Evolutionary conservation across 306 rosid genomes (phyloP).

Genomic region (Spatholobus suberectus): DNA sequence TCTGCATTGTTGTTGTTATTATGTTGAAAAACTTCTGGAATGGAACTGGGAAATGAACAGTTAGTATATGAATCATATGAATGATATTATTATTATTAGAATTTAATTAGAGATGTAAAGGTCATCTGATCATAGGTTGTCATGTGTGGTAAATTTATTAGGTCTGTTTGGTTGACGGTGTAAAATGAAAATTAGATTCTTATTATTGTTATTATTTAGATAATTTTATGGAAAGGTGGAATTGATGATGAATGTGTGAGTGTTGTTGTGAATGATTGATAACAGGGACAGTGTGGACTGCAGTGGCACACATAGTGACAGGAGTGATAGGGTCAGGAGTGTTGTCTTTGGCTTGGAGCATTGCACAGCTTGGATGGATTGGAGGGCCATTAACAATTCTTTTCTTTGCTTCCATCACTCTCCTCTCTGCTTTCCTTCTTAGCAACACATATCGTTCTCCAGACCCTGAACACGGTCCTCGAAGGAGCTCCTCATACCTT

Average conservation of each 20-base stretch:
- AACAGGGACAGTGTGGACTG: slow-evolving; percentile 67
- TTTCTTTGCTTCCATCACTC: slow-evolving; percentile 52
- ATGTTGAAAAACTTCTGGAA: too few species aligned
- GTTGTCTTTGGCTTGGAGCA: slow-evolving; percentile 63
- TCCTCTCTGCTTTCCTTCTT: slow-evolving; percentile 56
- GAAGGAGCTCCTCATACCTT: slow-evolving; percentile 51
- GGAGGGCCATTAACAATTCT: slow-evolving; percentile 56
- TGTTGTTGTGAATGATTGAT: background rate
- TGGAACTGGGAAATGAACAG: too few species aligned
- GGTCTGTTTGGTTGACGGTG: too few species aligned
- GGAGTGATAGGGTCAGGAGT: slow-evolving; percentile 73
- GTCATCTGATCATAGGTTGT: too few species aligned
- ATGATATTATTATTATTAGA: too few species aligned
- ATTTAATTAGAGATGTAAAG: too few species aligned
- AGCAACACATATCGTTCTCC: slow-evolving; percentile 57
- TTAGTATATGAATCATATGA: too few species aligned
- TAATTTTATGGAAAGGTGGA: too few species aligned
- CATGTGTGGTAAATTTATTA: too few species aligned
- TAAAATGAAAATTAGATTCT: too few species aligned
- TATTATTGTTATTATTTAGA: too few species aligned
- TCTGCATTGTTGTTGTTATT: too few species aligned
- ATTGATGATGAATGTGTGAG: background rate
- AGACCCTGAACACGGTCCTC: slow-evolving; percentile 61
- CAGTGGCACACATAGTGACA: slow-evolving; percentile 64
- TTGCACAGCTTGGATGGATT: slow-evolving; percentile 70